A percentile compares a stretch with the other conserved stretches of the same genome.
These are phyloP conservation scores for Cryphonectria parasitica DNA, from an alignment of 2,329 filamentous ascomycete species.

Conservation along the genomic window DNA sequence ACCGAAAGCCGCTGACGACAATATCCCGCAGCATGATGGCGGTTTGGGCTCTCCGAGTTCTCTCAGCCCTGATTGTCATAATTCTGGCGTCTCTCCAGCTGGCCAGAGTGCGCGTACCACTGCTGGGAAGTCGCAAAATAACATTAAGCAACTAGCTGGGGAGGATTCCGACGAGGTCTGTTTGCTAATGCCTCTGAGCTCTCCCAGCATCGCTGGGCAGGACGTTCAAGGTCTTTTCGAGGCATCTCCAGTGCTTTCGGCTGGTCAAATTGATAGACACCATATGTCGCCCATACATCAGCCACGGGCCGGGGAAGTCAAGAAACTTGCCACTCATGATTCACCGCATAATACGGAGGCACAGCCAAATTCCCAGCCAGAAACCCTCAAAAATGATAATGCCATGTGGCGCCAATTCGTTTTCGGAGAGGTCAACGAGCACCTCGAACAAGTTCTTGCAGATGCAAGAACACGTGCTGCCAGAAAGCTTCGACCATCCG, in stretches of 20 bases:
- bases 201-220: not conserved
- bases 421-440: slow-evolving; percentile 30
- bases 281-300: too few relatives aligned
- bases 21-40: not conserved
- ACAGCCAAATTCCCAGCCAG: not conserved
- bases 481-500: slow-evolving; percentile 29
- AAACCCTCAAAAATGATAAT: slow-evolving; percentile 24
- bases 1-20: not conserved
- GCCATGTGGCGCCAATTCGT: slow-evolving; percentile 37
- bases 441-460: slow-evolving; percentile 28
- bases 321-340: slow-evolving; percentile 12
- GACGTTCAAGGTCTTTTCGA: not conserved
- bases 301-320: not conserved
- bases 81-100: not conserved
- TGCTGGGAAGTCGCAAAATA: not conserved
- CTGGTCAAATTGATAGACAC: not conserved
- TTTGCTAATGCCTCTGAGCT: slow-evolving; percentile 1
- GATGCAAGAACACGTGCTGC: slow-evolving; percentile 33
- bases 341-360: slow-evolving; percentile 19
- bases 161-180: slow-evolving; percentile 17
- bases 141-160: not conserved
- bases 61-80: not conserved
- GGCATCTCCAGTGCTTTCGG: not conserved
- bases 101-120: not conserved
- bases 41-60: not conserved